Conservation (phyloP, 495 filamentous ascomycete genomes). For the Rusavskia elegans region DNA sequence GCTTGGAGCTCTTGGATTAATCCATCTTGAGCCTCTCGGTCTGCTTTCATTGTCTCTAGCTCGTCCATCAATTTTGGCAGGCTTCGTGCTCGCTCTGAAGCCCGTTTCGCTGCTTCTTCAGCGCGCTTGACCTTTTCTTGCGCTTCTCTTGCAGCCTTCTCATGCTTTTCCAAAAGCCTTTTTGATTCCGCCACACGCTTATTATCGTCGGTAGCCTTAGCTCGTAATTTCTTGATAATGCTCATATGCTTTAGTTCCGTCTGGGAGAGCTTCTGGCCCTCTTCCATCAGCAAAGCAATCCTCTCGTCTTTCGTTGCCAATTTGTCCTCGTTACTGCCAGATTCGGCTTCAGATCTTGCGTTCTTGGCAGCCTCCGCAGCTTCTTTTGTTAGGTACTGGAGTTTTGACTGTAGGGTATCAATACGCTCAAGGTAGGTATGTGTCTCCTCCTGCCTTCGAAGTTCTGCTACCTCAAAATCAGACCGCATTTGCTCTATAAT, state of each 20-base stretch:
- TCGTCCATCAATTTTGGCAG: slow-evolving; percentile 56
- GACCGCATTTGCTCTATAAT: slow-evolving; percentile 33
- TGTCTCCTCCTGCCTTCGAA: slow-evolving; percentile 61
- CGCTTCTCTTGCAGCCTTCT: slow-evolving; percentile 40
- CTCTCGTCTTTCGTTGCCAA: slow-evolving; percentile 79
- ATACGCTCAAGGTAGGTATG: slow-evolving; percentile 77
- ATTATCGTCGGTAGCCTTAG: slow-evolving; percentile 41
- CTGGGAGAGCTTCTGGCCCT: slow-evolving; percentile 78
- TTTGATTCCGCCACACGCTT: slow-evolving; percentile 45
- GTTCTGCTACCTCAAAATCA: slow-evolving; percentile 42
- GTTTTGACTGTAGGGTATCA: slow-evolving; percentile 79
- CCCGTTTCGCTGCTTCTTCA: slow-evolving; percentile 48
- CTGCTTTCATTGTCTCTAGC: slow-evolving; percentile 45
- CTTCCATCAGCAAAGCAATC: slow-evolving; percentile 76
- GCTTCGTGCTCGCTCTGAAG: slow-evolving; percentile 46
- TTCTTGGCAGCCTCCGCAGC: slow-evolving; percentile 54
- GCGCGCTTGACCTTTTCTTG: slow-evolving; percentile 46
- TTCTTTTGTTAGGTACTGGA: slow-evolving; percentile 71
- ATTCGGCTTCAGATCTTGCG: slow-evolving; percentile 40
- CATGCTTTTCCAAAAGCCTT: slow-evolving; percentile 47
- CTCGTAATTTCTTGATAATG: slow-evolving; percentile 68
- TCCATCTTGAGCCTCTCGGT: slow-evolving; percentile 47
- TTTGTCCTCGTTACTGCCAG: slow-evolving; percentile 55
- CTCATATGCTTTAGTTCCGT: slow-evolving; percentile 70
- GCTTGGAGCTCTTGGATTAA: slow-evolving; percentile 53